These are phyloP conservation scores for Penicillium pancosmium DNA, from an alignment of 495 filamentous ascomycete species.

Conservation along the genomic window DNA sequence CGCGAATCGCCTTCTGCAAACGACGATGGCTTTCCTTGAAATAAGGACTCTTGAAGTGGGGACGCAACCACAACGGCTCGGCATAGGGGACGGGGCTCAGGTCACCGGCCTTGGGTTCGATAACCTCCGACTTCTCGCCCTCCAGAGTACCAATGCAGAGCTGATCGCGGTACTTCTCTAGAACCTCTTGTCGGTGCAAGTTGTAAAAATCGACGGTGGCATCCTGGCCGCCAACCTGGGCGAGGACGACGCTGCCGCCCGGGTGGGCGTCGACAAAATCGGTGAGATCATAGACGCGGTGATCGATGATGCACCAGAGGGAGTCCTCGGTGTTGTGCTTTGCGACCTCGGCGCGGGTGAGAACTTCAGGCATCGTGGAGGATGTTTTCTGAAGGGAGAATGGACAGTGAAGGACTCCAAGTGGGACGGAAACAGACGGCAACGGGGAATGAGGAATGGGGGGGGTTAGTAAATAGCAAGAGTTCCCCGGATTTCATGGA, in stretches of 20 bases:
- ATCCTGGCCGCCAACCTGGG: slow-evolving; percentile 59
- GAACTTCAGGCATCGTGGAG: slow-evolving; percentile 34
- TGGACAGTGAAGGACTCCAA: slow-evolving; percentile 2
- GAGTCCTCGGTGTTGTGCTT: slow-evolving; percentile 58
- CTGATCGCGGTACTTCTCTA: slow-evolving; percentile 67
- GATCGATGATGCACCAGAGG: slow-evolving; percentile 61
- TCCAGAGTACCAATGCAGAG: slow-evolving; percentile 77
- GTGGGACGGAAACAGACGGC: background rate
- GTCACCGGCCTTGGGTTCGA: slow-evolving; percentile 69
- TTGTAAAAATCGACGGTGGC: slow-evolving; percentile 61
- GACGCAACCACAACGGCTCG: slow-evolving; percentile 79
- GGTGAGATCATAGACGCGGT: slow-evolving; percentile 62
- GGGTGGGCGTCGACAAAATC: slow-evolving; percentile 62
- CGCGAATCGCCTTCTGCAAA: slow-evolving; percentile 70
- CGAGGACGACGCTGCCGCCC: slow-evolving; percentile 57
- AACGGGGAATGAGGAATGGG: background rate
- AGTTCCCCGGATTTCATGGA: slow-evolving; percentile 20
- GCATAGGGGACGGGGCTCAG: slow-evolving; percentile 78
- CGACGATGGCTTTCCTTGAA: slow-evolving; percentile 75
- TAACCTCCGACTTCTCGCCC: slow-evolving; percentile 73
- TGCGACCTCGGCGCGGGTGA: slow-evolving; percentile 51
- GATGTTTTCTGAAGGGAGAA: background rate
- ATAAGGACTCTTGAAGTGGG: slow-evolving; percentile 79
- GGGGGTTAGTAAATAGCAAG: slow-evolving; percentile 5
- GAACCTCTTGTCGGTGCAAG: slow-evolving; percentile 63